Conservation (phyloP, 2,329 filamentous ascomycete genomes). For the Colletotrichum ledebouriae region DNA sequence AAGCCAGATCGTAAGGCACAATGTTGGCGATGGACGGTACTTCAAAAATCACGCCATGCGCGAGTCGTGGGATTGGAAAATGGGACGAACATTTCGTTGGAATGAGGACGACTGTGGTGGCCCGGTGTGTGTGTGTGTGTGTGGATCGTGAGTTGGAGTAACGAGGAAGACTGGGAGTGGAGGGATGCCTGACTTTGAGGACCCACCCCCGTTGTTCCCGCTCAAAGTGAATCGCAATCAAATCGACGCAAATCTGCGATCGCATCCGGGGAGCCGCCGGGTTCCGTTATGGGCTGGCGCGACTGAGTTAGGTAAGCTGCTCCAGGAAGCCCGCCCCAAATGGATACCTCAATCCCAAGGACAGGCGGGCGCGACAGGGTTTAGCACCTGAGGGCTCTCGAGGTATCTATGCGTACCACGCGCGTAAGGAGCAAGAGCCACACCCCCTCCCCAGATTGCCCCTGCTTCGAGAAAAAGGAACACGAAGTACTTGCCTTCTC, state of each 20-base stretch:
- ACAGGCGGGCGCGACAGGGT: not conserved
- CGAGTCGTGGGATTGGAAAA: conserved; percentile 35
- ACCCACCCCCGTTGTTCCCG: conserved; percentile 34
- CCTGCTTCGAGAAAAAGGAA: not conserved
- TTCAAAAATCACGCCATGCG: conserved; percentile 37
- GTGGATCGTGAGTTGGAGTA: conserved; percentile 2
- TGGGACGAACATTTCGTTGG: conserved; percentile 39
- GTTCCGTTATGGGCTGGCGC: conserved; percentile 18
- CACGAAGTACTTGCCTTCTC: not conserved
- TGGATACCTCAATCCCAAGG: conserved; percentile 4
- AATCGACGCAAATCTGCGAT: conserved; percentile 42
- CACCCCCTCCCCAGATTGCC: not conserved
- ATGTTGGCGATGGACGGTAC: conserved; percentile 27
- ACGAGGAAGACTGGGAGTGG: not conserved
- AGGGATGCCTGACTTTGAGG: conserved; percentile 21
- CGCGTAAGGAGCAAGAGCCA: not conserved
- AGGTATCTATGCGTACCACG: conserved; percentile 11
- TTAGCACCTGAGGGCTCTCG: not conserved
- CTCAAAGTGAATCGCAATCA: conserved; percentile 41
- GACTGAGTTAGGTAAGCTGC: conserved; percentile 18
- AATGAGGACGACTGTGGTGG: not conserved
- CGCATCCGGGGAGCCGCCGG: conserved; percentile 41
- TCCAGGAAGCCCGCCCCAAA: conserved; percentile 9
- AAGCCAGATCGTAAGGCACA: conserved; percentile 1
- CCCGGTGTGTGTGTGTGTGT: conserved; percentile 7